Percentiles rank a stretch among this genome's conserved stretches.
phyloP scores from a whole-genome alignment of 1,139 yeast genomes.

The Taphrina betulina region DNA sequence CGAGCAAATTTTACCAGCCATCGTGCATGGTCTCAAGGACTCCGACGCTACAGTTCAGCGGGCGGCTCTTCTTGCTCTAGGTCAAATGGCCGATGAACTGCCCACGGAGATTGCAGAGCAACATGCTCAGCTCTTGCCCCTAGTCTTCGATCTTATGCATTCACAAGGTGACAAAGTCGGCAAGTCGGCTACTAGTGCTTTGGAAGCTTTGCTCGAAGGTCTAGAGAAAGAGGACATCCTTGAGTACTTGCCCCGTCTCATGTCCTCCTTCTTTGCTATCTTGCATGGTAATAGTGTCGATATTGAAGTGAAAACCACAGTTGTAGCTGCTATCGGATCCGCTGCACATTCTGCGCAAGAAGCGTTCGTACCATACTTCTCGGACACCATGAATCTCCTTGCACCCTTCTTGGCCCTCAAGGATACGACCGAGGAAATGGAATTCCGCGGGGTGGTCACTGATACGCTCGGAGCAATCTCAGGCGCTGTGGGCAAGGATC shows the following conservation, averaged over 20 bases:
- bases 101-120: conserved; percentile 77
- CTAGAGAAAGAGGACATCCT: conserved; percentile 80
- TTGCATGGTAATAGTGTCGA: conserved; percentile 49
- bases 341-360: conserved; percentile 95
- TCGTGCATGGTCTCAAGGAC: conserved; percentile 77
- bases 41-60: conserved; percentile 73
- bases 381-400: conserved; percentile 71
- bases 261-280: conserved; percentile 84
- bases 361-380: conserved; percentile 80
- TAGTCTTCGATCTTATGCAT: conserved; percentile 83
- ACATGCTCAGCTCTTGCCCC: conserved; percentile 79
- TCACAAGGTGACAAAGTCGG: conserved; percentile 82
- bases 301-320: conserved; percentile 48
- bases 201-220: conserved; percentile 89
- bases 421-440: conserved; percentile 44
- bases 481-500: conserved; percentile 89
- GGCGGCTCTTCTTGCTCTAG: conserved; percentile 80
- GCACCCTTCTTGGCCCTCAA: conserved; percentile 64
- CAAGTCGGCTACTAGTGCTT: conserved; percentile 85
- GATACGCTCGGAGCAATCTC: conserved; percentile 96
- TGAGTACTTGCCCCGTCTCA: conserved; percentile 79
- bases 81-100: conserved; percentile 76
- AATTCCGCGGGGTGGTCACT: conserved; percentile 69
- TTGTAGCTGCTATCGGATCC: conserved; percentile 94
- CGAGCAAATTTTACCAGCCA: conserved; percentile 66